Base-by-base conservation (phyloP, 805 yeast genomes). In the Huiozyma naganishii region DNA sequence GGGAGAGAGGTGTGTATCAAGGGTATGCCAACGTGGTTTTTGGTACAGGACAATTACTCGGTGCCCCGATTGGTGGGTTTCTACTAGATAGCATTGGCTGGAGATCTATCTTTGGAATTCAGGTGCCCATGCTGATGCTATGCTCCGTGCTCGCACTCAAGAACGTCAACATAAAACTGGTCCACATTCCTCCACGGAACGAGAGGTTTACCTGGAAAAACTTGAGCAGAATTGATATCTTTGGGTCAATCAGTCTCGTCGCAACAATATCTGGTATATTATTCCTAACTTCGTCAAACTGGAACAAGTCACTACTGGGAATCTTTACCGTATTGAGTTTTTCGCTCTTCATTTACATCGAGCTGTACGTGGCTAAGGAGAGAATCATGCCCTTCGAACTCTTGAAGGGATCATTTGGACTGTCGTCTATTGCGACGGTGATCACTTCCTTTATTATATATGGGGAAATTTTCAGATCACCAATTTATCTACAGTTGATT, bases 1-100 rank as follows among this genome's bases (percentile, higher is more conserved):
- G 89, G 46, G 78, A 83, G 44, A 69, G 96, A 40, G 95, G 95
- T 2, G 59, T 83, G 32, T 84, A 74, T 61, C 95, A 87, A 61
- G 95, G 95, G 1, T 66, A 83, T 48, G 88, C 86, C 13, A 86
- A 85, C 58, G 69, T 87, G 12, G 78, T 76, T 28, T 87, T 72
- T 55, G 88, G 88, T 23, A 57, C 77, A 13, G 95, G 95, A 5
- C 83, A 85, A 23, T 74, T 81, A 4, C 56, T 73, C 39, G 90
- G 92, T 9, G 90, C 87, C 1, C 68, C 77, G 0, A 50, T 76
- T 30, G 82, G 80, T 36, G 88, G 90, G 7, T 49, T 73, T n/a
- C 61, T 80, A 36, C 69, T 81, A 28, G 70, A 69, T n/a, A 59
- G 60, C 12, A 62, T 72, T 41, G 86, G 86, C 7, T 83, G 90